phyloP scores from a whole-genome alignment of 1,139 yeast genomes.

The Sugiyamaella neomexicana region DNA sequence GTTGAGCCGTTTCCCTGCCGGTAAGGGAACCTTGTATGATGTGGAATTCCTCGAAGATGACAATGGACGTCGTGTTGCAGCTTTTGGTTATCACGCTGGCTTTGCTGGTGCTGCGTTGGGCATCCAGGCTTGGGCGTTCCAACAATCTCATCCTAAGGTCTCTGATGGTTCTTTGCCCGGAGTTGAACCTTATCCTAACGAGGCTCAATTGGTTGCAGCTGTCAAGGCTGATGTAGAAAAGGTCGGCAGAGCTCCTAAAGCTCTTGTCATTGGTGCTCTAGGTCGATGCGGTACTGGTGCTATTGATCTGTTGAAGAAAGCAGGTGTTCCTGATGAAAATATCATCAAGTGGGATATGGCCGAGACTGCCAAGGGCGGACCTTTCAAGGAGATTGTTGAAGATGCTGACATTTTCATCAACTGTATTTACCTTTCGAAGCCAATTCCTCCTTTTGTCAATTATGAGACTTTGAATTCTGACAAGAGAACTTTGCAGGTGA shows the following conservation, averaged over 20 bases:
- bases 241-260: constrained; percentile 71
- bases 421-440: constrained; percentile 90
- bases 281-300: constrained; percentile 99
- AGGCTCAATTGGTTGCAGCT: constrained; percentile 66
- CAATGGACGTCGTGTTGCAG: constrained; percentile 97
- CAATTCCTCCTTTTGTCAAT: constrained; percentile 89
- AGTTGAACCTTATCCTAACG: constrained; percentile 80
- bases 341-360: constrained; percentile 94
- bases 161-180: constrained; percentile 58
- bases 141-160: constrained; percentile 63
- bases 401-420: constrained; percentile 85
- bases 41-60: constrained; percentile 92
- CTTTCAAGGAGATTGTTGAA: constrained; percentile 81
- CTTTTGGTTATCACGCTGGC: constrained; percentile 97
- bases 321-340: constrained; percentile 84
- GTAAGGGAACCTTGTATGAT: constrained; percentile 88
- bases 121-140: constrained; percentile 89
- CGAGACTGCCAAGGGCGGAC: constrained; percentile 97
- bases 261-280: constrained; percentile 90
- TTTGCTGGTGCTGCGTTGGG: constrained; percentile 99
- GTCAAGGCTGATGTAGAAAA: constrained; percentile 62
- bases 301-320: constrained; percentile 72
- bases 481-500: constrained; percentile 77
- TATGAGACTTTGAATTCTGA: constrained; percentile 61
- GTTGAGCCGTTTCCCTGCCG: constrained; percentile 81